Evolutionary conservation across 2,329 filamentous ascomycete species (phyloP).

Genomic region (Colletotrichum acutatum): DNA sequence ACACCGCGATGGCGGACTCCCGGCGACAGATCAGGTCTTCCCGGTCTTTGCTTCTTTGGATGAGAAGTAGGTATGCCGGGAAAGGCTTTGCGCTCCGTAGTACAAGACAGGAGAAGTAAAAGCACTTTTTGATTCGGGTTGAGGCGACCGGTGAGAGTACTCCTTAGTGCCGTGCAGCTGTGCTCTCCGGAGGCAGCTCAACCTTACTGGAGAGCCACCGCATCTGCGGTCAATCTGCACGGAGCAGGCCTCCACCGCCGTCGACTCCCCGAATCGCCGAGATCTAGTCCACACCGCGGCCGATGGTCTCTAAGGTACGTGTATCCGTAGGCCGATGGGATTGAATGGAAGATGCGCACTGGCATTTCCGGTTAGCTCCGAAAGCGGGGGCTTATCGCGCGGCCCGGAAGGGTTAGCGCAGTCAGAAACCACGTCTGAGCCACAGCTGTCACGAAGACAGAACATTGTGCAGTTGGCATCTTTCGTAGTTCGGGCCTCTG

Average conservation of each 20-base stretch:
- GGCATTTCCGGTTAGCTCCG: conserved; percentile 28
- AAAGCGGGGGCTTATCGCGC: conserved; percentile 13
- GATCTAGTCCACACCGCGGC: conserved; percentile 1
- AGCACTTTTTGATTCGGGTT: not conserved
- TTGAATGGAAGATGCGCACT: conserved; percentile 15
- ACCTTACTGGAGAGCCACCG: not conserved
- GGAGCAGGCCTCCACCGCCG: not conserved
- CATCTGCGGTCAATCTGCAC: not conserved
- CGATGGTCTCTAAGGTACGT: not conserved
- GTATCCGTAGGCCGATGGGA: not conserved
- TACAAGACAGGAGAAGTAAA: not conserved
- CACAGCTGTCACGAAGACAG: conserved; percentile 28
- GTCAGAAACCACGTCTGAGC: conserved; percentile 9
- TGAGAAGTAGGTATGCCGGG: not conserved
- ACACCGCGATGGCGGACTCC: not conserved
- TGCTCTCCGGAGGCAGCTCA: not conserved
- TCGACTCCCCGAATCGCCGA: not conserved
- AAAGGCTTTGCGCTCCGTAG: not conserved
- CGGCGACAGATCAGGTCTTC: not conserved
- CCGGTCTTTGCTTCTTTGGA: not conserved
- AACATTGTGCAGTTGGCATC: conserved; percentile 14
- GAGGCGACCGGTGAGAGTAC: not conserved
- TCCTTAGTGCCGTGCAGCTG: too few species aligned
- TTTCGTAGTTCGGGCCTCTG: not conserved
- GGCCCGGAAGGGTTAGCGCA: conserved; percentile 22